These are phyloP conservation scores for Plasmodium gaboni DNA, from an alignment of 169 alveolate species.

Conservation along the genomic window DNA sequence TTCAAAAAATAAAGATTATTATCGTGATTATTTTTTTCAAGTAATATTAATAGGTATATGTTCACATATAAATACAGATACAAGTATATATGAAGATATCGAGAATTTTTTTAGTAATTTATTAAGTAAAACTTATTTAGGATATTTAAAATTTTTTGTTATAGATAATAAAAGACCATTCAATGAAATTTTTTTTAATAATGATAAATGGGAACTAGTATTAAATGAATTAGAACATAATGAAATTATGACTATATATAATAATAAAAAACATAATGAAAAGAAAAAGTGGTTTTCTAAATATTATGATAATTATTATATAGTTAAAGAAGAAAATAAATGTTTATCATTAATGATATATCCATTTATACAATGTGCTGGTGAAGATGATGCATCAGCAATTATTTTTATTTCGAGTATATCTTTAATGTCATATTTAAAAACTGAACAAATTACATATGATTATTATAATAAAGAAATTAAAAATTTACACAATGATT, in stretches of 20 bases:
- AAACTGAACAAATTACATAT: slow-evolving; percentile 49
- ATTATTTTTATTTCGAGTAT: slow-evolving; percentile 49
- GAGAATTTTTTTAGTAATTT: slow-evolving; percentile 30
- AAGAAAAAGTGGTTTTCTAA: neutral
- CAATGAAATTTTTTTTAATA: slow-evolving; percentile 33
- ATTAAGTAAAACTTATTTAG: slow-evolving; percentile 17
- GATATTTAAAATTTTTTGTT: slow-evolving; percentile 52
- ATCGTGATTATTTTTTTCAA: slow-evolving; percentile 41
- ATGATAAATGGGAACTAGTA: slow-evolving; percentile 58
- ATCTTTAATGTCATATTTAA: slow-evolving; percentile 39
- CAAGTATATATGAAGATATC: slow-evolving; percentile 12
- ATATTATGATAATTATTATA: slow-evolving; percentile 5
- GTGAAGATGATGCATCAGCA: slow-evolving; percentile 61
- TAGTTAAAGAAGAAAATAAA: slow-evolving; percentile 57
- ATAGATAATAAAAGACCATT: slow-evolving; percentile 58
- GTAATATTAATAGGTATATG: slow-evolving; percentile 53
- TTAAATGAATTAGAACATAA: slow-evolving; percentile 22
- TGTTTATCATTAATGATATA: slow-evolving; percentile 45
- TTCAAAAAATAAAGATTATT: slow-evolving; percentile 30
- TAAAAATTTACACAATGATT: slow-evolving; percentile 35
- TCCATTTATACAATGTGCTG: slow-evolving; percentile 54
- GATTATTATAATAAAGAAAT: slow-evolving; percentile 57
- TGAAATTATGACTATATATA: slow-evolving; percentile 38
- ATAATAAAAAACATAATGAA: neutral
- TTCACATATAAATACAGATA: slow-evolving; percentile 59